phyloP scores from a whole-genome alignment of 164 flowering plant species.

The Echeveria elegans region DNA sequence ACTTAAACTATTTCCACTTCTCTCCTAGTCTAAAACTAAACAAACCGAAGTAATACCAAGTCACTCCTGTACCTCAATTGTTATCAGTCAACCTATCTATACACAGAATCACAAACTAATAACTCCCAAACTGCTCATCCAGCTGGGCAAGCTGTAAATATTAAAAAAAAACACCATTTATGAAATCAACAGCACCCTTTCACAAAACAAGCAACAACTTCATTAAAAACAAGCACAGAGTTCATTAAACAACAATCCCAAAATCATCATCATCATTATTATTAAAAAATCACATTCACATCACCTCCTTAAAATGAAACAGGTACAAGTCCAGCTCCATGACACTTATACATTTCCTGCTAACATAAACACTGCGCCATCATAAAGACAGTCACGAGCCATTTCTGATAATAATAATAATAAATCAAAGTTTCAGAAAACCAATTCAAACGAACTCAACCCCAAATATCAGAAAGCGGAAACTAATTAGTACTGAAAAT shows the following conservation, averaged over 20 bases:
- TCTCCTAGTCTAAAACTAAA: no score
- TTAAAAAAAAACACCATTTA: background rate
- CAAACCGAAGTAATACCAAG: background rate
- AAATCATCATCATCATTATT: background rate
- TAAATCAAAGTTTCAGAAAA: background rate
- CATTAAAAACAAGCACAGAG: background rate
- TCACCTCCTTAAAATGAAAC: background rate
- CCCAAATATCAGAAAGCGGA: background rate
- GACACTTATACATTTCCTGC: background rate
- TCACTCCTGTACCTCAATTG: background rate
- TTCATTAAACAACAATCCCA: background rate
- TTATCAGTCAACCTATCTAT: background rate
- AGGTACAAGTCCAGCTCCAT: background rate
- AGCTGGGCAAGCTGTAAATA: background rate
- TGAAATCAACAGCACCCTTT: background rate
- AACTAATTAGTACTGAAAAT: background rate
- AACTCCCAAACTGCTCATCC: background rate
- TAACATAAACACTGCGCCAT: background rate
- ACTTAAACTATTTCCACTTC: background rate
- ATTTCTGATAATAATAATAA: background rate
- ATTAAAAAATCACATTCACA: conserved; percentile 2
- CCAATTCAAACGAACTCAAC: background rate
- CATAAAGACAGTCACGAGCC: background rate
- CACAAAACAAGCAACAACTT: conserved; percentile 1
- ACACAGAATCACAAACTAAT: background rate